Evolutionary conservation across 805 yeast genomes (phyloP), one percentile per base, ranked within the genome.

Genomic region (Candida schatavii): DNA sequence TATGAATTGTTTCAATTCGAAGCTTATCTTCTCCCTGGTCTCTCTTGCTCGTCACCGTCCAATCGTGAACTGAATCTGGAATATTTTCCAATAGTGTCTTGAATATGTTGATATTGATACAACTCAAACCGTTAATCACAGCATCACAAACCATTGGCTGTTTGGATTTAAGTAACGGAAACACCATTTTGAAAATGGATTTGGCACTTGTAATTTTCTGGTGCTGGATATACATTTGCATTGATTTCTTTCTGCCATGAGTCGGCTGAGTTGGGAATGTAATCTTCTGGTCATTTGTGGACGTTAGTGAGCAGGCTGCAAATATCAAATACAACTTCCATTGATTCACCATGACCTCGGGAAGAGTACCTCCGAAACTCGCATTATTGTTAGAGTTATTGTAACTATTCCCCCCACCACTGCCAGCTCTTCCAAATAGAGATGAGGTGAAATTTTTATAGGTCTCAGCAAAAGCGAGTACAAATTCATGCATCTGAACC

Each of bases 181-280:
- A 68, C 0, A 88, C 90, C 83, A 93, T 81, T 43, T 83, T 77
- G 66, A 93, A 93, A 2, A 93, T 82, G 0, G 96, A 83, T 45
- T 84, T 83, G 0, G 97, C 97, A 46, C 97, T 88, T 1, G 96
- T 90, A 42, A 93, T 90, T 39, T 88, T 85, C 56, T 89, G 95
- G 51, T 87, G 95, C 52, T 88, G 96, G 27, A 88, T 87, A 52
- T 85, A 78, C 51, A 85, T 74, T 46, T 86, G 96, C 51, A 85
- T 81, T 1, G 91, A 82, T 52, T 77, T 83, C 53, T 88, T 89
- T 44, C 93, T 70, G 0, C 83, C 81, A 52, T 86, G 95, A 4
- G 78, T 70, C 36, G 76, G 74, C 9, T 68, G 69, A 7, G 64
- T 53, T 0, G 80, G 79, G 27, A 76, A 68, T 18, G 75, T 67